Conservation (phyloP, 345 rosid genomes). For the Salix viminalis region DNA sequence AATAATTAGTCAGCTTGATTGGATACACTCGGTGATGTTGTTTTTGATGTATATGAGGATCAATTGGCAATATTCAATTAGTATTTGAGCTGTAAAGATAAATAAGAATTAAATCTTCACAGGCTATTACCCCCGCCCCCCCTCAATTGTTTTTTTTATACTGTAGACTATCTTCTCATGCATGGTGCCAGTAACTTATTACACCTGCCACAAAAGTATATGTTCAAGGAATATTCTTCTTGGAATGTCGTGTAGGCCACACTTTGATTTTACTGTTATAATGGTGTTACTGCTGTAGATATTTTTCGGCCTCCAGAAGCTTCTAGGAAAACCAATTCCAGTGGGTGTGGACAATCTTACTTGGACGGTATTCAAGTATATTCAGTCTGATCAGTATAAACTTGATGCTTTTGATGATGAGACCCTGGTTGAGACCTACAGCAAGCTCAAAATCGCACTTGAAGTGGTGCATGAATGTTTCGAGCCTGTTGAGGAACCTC, state of each 20-base stretch:
- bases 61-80: neutral
- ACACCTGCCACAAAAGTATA: neutral
- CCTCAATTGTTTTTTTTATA: too few species aligned
- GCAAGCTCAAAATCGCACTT: slow-evolving; percentile 67
- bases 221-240: neutral
- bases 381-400: slow-evolving; percentile 21
- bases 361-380: slow-evolving; percentile 57
- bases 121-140: too few species aligned
- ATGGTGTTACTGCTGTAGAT: slow-evolving; percentile 41
- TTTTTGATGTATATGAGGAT: neutral
- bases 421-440: slow-evolving; percentile 41
- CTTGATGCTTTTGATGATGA: slow-evolving; percentile 35
- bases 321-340: slow-evolving; percentile 56
- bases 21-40: neutral
- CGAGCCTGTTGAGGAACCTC: slow-evolving; percentile 55
- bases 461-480: slow-evolving; percentile 88
- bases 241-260: neutral
- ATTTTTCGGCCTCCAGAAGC: slow-evolving; percentile 48
- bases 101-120: neutral
- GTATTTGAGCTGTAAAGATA: neutral
- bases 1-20: neutral
- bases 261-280: slow-evolving; percentile 6
- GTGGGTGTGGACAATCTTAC: slow-evolving; percentile 58
- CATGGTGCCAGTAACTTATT: neutral
- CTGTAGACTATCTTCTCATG: neutral